Base-by-base conservation (phyloP, 495 filamentous ascomycete species). In the Aeminium ludgeri region DNA sequence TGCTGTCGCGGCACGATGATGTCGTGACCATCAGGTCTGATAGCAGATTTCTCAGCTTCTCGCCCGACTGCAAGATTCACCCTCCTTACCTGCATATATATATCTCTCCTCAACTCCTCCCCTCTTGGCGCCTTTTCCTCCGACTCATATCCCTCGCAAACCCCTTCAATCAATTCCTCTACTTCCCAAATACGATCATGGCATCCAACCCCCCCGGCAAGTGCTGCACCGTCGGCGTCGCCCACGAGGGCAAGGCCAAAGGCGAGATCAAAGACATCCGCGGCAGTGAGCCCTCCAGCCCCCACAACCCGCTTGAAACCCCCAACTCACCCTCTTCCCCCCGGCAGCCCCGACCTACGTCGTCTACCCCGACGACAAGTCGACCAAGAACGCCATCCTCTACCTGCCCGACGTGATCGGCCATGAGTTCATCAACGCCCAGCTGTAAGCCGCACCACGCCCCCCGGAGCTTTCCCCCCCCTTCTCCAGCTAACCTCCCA, bases 361-460 rank as follows among this genome's bases (percentile, higher is more conserved):
- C 48, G 33, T 55, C 35, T 62, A 62, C 41, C 57, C 60, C 18
- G 40, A 59, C 28, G 49, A 59, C 49, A 62, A 58, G 45, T 48
- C 43, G 44, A 62, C 61, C 8, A 35, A 50, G 30, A 62, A 64
- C 20, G 63, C 65, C 41, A 60, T 65, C 44, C 50, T 65, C 12
- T 50, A 63, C 35, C 36, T 65, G 5, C 58, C 56, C 19, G 61
- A 64, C 37, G 52, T 63, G 16, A 54, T 64, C 25, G 63, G 72
- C 61, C 34, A 70, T 44, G 71, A 82, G 58, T 84, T 73, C 66
- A 62, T 71, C 56, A 91, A 91, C 63, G 65, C 72, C 54, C 66
- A 86, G 64, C 71, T 93, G 57, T 73, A 42, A 34, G 56, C 52
- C 7, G 11, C 10, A 7, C 25, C 23, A n/a, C 27, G 18, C 12